These are phyloP conservation scores for Leccinellum albellum DNA, from an alignment of 768 basidiomycete genomes.

Conservation along the genomic window DNA sequence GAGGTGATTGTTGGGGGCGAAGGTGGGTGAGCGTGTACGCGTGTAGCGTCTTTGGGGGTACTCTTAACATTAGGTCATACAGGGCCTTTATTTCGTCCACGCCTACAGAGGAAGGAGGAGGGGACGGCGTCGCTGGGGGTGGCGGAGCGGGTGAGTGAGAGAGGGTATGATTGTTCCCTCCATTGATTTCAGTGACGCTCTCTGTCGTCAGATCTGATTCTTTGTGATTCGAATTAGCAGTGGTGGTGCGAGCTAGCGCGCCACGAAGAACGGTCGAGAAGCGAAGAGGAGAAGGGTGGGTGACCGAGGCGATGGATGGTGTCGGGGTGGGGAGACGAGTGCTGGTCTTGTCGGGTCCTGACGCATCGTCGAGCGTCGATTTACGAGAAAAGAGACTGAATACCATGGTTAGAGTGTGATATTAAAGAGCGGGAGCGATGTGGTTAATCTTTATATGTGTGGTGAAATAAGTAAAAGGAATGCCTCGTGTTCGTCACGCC, in stretches of 20 bases:
- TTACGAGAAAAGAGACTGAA: slow-evolving; percentile 42
- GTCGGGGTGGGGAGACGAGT: slow-evolving; percentile 52
- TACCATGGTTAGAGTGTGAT: slow-evolving; percentile 35
- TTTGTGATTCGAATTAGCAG: slow-evolving; percentile 16
- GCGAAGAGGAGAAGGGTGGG: slow-evolving; percentile 22
- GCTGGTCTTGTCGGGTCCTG: not conserved
- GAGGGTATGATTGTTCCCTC: not conserved
- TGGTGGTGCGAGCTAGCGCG: slow-evolving; percentile 18
- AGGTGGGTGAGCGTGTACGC: slow-evolving; percentile 56
- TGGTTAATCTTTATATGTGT: too few species aligned
- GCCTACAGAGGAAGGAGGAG: slow-evolving; percentile 31
- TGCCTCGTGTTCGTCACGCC: slow-evolving; percentile 23
- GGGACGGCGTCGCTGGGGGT: slow-evolving; percentile 29
- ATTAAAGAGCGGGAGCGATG: slow-evolving; percentile 7
- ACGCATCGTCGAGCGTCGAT: slow-evolving; percentile 9
- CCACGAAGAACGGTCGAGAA: slow-evolving; percentile 14
- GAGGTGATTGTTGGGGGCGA: slow-evolving; percentile 10
- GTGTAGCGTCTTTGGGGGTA: slow-evolving; percentile 67
- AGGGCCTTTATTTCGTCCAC: slow-evolving; percentile 44
- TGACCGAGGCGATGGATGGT: slow-evolving; percentile 41
- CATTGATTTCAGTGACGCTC: slow-evolving; percentile 2
- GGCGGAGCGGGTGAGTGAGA: slow-evolving; percentile 15
- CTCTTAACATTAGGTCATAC: slow-evolving; percentile 48
- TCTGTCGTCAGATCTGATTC: slow-evolving; percentile 9
- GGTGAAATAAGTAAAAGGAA: too few species aligned